Base-by-base conservation (phyloP, 1,284 basidiomycete species). In the Ustilago cynodontis region DNA sequence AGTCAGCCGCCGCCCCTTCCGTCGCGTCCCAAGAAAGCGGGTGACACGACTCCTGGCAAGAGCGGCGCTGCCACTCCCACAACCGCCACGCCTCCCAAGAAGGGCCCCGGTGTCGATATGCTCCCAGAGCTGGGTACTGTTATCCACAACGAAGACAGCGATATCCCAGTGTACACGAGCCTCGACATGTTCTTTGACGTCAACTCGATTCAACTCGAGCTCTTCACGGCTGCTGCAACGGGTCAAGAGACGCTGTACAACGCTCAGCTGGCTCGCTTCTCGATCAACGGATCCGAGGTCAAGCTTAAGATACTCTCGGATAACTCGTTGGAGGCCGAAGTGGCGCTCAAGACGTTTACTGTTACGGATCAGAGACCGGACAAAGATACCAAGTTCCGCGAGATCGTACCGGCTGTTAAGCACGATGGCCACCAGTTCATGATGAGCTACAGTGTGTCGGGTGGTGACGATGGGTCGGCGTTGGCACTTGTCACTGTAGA, bases 391-490 rank as follows among this genome's bases (percentile, higher is more conserved):
- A 93, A 91, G 82, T 98, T 96, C 88, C 90, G 96, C 53, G 96
- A 99, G 85, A 95, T 99, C 67, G 93, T 99, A 69, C 97, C 97
- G 1, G 92, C 94, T 14, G 92, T 94, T 31, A 89, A 91, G 71
- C 94, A 98, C 83, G 91, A 93, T 74, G 91, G 94, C 31, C 94
- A 98, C 79, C 97, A 96, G 73, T 93, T 99, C 83, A 98, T 98
- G 93, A 86, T 98, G 51, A 90, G 95, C 64, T 98, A 94, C 86
- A 93, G 94, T 3, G 90, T 90, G 78, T 90, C 94, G 8, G 85
- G 87, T 26, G 90, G 91, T 2, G 71, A 80, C 3, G 89, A 90
- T 56, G 86, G 87, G 24, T 89, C 91, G 35, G 89, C 93, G 7
- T 88, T 94, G 43, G 93, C 92, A 3, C 90, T 99, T 68, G 88